Percentiles rank a stretch among this genome's conserved stretches.
Conservation (phyloP, 345 rosid genomes). For the Isatis tinctoria region DNA sequence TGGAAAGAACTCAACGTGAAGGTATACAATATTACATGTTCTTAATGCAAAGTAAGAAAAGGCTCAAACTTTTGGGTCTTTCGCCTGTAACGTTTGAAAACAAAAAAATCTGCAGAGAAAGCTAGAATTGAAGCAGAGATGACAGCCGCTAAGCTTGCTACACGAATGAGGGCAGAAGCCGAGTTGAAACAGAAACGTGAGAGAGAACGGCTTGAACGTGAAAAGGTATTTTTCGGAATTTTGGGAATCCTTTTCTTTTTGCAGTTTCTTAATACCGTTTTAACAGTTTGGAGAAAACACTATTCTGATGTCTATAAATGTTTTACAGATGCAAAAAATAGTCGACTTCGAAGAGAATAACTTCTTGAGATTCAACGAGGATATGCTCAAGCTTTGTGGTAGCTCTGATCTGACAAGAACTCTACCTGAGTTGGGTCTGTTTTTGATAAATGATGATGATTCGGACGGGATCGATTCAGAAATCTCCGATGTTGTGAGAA, state of each 20-base stretch:
- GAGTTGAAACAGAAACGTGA: conserved; percentile 59
- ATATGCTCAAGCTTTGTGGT: conserved; percentile 54
- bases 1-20: conserved; percentile 69
- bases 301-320: neutral
- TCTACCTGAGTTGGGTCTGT: conserved; percentile 47
- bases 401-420: neutral
- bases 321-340: conserved; percentile 55
- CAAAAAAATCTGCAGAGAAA: conserved; percentile 48
- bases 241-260: neutral
- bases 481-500: conserved; percentile 35
- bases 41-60: neutral
- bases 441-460: conserved; percentile 45
- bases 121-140: conserved; percentile 73
- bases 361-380: conserved; percentile 41
- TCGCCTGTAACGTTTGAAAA: neutral
- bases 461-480: conserved; percentile 9
- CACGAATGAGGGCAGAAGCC: conserved; percentile 41
- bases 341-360: conserved; percentile 42
- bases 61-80: neutral
- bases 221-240: conserved; percentile 41
- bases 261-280: neutral
- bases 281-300: neutral
- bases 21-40: conserved; percentile 37
- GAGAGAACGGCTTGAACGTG: conserved; percentile 52
- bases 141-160: conserved; percentile 58